Base-by-base conservation (phyloP, 1,284 basidiomycete genomes). In the Butyriboletus appendiculatus region DNA sequence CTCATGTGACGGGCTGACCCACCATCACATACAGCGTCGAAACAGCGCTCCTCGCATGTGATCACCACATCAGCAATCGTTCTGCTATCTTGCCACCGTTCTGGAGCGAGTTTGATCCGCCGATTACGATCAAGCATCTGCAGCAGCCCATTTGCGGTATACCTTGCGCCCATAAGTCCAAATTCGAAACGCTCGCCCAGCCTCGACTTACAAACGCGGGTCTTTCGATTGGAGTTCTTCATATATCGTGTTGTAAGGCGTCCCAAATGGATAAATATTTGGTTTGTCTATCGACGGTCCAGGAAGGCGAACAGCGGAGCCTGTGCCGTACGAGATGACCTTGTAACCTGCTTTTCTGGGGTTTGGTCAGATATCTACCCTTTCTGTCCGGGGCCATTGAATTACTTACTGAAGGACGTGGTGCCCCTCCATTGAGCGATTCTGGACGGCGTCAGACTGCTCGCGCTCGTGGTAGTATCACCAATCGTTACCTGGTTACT, bases 371-470 rank as follows among this genome's bases (percentile, higher is more conserved):
- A 28, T 45, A 41, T 32, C 18, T 24, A 6, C 42, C 47, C 9
- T 52, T 47, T 14, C 7, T 20, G 33, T 12, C 32, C 38, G 35
- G 45, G n/a, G 30, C 48, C 5, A 26, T 8, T 26, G 26, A 28
- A 45, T 45, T 46, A 81, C 92, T 75, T 64, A 96, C 90, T 88
- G 76, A 41, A 99, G 75, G 11, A 97, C 93, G 65, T 88, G 84
- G 70, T 99, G 97, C 0, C 94, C 97, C 72, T 98, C 96, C 97
- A 99, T 99, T 1, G 96, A 98, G 34, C 97, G 89, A 71, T 99
- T 99, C 92, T 99, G 57, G 52, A 72, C 44, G 45, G 41, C 50
- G 53, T 67, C 52, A 65, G 55, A 43, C 42, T 46, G 48, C 43
- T 37, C 35, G 2, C n/a, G 43, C 41, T 53, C 48, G 33, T 35